Evolutionary conservation across 2,329 filamentous ascomycete genomes (phyloP), one percentile per base, ranked within the genome.

Genomic region (Fusarium guadeloupense): DNA sequence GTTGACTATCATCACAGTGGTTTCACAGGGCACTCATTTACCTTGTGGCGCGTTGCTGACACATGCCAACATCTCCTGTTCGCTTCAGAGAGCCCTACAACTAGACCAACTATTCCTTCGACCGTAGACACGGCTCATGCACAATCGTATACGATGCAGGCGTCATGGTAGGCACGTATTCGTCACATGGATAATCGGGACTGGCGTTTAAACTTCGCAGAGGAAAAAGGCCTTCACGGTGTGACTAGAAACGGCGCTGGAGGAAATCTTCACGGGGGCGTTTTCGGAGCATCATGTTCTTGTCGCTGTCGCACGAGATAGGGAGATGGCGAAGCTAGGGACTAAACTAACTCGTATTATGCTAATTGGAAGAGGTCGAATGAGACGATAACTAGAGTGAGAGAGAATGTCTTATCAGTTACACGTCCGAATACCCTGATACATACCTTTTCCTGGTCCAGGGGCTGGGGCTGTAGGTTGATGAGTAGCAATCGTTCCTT

Each of bases 361-460:
- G 50, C 50, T 64, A 54, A 47, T 33, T 58, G 51, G 52, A 21
- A 50, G 25, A 30, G 16, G 44, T 43, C 43, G 59, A 7, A 17
- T 14, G 25, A 33, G 39, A 35, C 20, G 45, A 31, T 58, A 39
- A 37, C 60, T 66, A 66, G 26, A 58, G 19, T 17, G 20, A 40
- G n/a, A 49, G 46, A 25, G 42, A 45, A 16, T 20, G 48, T 43
- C 46, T 46, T 46, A 58, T 69, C 55, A 69, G 67, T 66, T 58
- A 34, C 20, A 40, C 33, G 34, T 43, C 37, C 40, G 45, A 28
- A 42, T 44, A 40, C 41, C 48, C 35, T 38, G 19, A 68, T 51
- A 69, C 67, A 59, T 69, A 67, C 67, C 54, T 16, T 50, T n/a
- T 55, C 17, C 50, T 25, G 5, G 44, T 16, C 30, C 28, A 34